These are phyloP conservation scores for Chaetoscypha palmicola DNA, from an alignment of 2,329 filamentous ascomycete species.

Conservation along the genomic window DNA sequence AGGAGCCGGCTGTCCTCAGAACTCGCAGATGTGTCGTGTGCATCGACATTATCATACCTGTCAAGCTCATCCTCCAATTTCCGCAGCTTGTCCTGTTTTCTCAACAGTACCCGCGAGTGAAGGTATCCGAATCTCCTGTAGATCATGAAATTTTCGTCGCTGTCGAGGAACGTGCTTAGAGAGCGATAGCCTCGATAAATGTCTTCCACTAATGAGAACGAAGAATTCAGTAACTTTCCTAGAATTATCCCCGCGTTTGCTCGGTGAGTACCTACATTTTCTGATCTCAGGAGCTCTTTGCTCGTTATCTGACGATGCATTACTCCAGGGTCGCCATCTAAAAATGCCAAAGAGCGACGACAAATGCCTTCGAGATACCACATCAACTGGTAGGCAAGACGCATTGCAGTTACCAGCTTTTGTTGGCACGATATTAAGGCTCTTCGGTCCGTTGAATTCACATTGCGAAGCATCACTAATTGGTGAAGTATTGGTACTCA, in stretches of 20 bases:
- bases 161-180: constrained; percentile 35
- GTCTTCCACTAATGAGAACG: constrained; percentile 9
- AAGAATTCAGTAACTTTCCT: background rate
- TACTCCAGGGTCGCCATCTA: background rate
- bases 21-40: background rate
- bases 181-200: constrained; percentile 32
- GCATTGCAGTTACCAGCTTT: too few relatives aligned
- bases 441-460: too few relatives aligned
- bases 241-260: background rate
- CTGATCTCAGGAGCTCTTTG: background rate
- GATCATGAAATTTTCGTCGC: constrained; percentile 36
- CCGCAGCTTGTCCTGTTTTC: constrained; percentile 21
- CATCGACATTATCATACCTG: constrained; percentile 13
- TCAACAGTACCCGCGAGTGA: constrained; percentile 32
- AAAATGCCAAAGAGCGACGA: too few relatives aligned
- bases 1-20: background rate
- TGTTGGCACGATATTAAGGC: too few relatives aligned
- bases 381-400: too few relatives aligned
- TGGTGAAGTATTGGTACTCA: too few relatives aligned
- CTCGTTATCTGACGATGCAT: background rate
- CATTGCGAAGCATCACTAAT: too few relatives aligned
- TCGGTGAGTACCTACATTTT: background rate
- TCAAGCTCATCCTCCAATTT: constrained; percentile 19
- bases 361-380: too few relatives aligned
- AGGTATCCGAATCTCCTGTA: constrained; percentile 37